These are phyloP conservation scores for Pseudogymnoascus sp. DNA, from an alignment of 2,329 filamentous ascomycete genomes.

Conservation along the genomic window DNA sequence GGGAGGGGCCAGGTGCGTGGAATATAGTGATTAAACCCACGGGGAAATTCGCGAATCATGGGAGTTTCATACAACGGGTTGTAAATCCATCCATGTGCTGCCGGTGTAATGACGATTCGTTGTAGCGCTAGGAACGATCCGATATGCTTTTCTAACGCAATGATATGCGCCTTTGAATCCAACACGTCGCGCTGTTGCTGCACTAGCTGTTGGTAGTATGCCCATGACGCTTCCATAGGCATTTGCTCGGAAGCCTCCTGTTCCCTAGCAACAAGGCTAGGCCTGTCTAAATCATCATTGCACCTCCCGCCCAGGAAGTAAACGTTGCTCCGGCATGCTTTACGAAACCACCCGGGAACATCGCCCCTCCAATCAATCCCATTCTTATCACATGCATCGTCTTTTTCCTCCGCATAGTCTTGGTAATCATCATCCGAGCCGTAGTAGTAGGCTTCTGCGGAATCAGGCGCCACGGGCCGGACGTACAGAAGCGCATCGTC, in stretches of 20 bases:
- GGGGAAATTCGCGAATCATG: conserved; percentile 37
- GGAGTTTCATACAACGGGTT: conserved; percentile 38
- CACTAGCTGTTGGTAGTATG: conserved; percentile 31
- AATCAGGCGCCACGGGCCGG: not conserved
- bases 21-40: conserved; percentile 34
- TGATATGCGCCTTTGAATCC: conserved; percentile 25
- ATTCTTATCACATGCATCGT: not conserved
- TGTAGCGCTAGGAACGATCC: conserved; percentile 32
- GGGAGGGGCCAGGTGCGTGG: not conserved
- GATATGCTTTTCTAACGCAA: conserved; percentile 32
- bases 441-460: not conserved
- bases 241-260: not conserved
- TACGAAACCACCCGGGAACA: not conserved
- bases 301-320: not conserved
- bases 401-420: not conserved
- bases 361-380: not conserved
- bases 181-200: conserved; percentile 31
- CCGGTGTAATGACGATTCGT: conserved; percentile 36
- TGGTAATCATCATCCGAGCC: not conserved
- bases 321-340: not conserved
- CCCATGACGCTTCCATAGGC: conserved; percentile 27
- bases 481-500: conserved; percentile 27
- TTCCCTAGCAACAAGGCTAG: not conserved
- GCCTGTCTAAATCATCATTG: not conserved
- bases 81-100: conserved; percentile 34